Conservation (phyloP, 768 basidiomycete species). For the Pulveroboletus ravenelii region DNA sequence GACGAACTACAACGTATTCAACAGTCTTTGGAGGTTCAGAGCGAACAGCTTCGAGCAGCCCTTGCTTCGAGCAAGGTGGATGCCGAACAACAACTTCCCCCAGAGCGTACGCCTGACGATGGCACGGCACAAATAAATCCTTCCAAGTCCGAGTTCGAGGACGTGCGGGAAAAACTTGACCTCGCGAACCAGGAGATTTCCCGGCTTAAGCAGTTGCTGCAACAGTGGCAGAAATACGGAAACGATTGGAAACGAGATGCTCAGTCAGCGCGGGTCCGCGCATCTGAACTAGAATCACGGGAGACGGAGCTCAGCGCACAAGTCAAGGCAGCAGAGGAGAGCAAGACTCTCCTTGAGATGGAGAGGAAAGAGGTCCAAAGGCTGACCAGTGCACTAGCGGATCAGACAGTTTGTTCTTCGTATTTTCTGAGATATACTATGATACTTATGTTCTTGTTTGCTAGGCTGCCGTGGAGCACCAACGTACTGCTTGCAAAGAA, state of each 20-base stretch:
- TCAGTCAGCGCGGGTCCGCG: constrained; percentile 10
- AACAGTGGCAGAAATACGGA: constrained; percentile 25
- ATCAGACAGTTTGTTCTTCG: constrained; percentile 20
- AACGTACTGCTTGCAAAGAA: constrained; percentile 11
- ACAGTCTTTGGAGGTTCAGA: constrained; percentile 13
- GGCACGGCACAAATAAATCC: not conserved
- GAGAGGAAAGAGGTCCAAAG: constrained; percentile 13
- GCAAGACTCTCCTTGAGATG: constrained; percentile 2
- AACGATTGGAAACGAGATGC: constrained; percentile 23
- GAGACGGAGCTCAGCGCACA: constrained; percentile 8
- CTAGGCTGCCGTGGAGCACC: constrained; percentile 13
- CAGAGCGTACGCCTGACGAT: constrained; percentile 6
- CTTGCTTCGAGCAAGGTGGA: constrained; percentile 11
- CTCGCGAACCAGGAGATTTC: constrained; percentile 14
- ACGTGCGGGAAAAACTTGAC: constrained; percentile 8
- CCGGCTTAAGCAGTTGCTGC: constrained; percentile 18
- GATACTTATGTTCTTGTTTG: not conserved
- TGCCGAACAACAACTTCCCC: not conserved
- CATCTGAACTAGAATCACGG: constrained; percentile 8
- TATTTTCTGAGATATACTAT: not conserved
- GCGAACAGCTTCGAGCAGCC: constrained; percentile 15
- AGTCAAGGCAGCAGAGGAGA: constrained; percentile 11
- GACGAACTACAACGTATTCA: constrained; percentile 17
- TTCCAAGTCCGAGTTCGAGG: constrained; percentile 4
- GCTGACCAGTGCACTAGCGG: constrained; percentile 14